Conservation (phyloP, 2,329 filamentous ascomycete genomes). For the Anthostomella pinea region DNA sequence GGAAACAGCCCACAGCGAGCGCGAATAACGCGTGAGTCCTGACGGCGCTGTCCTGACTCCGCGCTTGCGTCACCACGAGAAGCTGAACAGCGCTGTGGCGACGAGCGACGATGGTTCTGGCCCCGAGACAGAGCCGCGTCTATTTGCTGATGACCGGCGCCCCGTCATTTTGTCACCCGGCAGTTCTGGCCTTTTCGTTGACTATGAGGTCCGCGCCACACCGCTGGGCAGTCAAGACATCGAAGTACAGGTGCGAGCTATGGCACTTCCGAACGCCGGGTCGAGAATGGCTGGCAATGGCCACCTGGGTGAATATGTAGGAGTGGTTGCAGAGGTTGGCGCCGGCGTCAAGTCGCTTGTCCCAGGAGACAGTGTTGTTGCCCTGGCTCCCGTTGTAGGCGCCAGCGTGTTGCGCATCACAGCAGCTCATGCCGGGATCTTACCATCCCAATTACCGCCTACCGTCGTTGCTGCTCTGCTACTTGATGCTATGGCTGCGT, state of each 20-base stretch:
- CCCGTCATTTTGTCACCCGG: background rate
- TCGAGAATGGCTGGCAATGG: background rate
- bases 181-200: background rate
- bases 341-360: constrained; percentile 1
- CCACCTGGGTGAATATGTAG: constrained; percentile 6
- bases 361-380: constrained; percentile 6
- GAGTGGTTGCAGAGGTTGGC: constrained; percentile 8
- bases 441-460: background rate
- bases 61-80: constrained; percentile 12
- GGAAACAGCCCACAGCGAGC: constrained; percentile 6
- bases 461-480: constrained; percentile 1
- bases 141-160: constrained; percentile 1
- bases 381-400: background rate
- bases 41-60: constrained; percentile 12
- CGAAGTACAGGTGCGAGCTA: constrained; percentile 2
- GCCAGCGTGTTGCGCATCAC: background rate
- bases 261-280: background rate
- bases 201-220: background rate
- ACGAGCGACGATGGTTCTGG: background rate
- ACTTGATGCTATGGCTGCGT: constrained; percentile 2
- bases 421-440: background rate
- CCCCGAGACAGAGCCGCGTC: constrained; percentile 1
- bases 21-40: constrained; percentile 12
- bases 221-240: constrained; percentile 7
- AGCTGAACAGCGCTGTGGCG: constrained; percentile 12